phyloP scores from a whole-genome alignment of 768 basidiomycete genomes.

The Termitomyces eurrhizus region DNA sequence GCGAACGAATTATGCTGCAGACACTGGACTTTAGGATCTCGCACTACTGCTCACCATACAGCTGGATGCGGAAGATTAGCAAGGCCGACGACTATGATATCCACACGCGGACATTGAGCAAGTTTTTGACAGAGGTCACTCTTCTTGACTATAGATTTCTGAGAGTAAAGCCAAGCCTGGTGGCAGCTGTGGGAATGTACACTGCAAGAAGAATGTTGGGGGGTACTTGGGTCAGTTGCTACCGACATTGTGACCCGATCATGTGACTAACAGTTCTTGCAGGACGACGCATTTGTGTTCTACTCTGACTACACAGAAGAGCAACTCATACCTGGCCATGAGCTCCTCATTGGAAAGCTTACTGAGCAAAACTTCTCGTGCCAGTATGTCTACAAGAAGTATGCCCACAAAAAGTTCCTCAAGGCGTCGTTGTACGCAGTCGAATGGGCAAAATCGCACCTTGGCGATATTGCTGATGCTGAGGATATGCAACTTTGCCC shows the following conservation, averaged over 20 bases:
- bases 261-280: slow-evolving; percentile 36
- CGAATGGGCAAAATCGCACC: slow-evolving; percentile 62
- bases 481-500: slow-evolving; percentile 46
- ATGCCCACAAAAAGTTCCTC: slow-evolving; percentile 96
- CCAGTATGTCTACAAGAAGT: slow-evolving; percentile 93
- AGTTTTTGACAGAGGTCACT: slow-evolving; percentile 96
- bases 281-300: slow-evolving; percentile 90
- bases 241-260: slow-evolving; percentile 15
- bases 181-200: slow-evolving; percentile 98
- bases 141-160: slow-evolving; percentile 91
- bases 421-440: slow-evolving; percentile 81
- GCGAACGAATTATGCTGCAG: slow-evolving; percentile 94
- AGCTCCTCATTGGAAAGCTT: slow-evolving; percentile 80
- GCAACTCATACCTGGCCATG: slow-evolving; percentile 78
- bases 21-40: slow-evolving; percentile 94
- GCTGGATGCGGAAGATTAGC: slow-evolving; percentile 98
- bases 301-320: slow-evolving; percentile 91
- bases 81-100: slow-evolving; percentile 99
- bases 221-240: slow-evolving; percentile 86
- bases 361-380: slow-evolving; percentile 74
- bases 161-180: slow-evolving; percentile 86
- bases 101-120: slow-evolving; percentile 94
- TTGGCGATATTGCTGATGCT: slow-evolving; percentile 32
- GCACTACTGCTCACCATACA: slow-evolving; percentile 98
- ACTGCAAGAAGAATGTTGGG: slow-evolving; percentile 90